phyloP scores from a whole-genome alignment of 768 basidiomycete genomes.

The Amanita exitialis region DNA sequence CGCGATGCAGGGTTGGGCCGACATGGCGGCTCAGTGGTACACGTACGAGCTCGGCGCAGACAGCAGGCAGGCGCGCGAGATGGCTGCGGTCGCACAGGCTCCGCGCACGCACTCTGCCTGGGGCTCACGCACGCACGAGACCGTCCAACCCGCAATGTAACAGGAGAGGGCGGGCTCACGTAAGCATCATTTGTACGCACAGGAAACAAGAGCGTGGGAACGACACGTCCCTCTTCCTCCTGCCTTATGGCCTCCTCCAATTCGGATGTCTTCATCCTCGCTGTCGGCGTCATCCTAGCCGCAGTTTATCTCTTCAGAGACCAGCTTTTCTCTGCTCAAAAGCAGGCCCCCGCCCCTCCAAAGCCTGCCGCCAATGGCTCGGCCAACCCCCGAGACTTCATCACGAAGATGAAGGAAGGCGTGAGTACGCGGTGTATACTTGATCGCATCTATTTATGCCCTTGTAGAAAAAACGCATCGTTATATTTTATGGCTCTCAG shows the following conservation, averaged over 20 bases:
- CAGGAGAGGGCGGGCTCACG: background rate
- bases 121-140: conserved; percentile 27
- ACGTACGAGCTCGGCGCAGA: conserved; percentile 45
- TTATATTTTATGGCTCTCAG: conserved; percentile 98
- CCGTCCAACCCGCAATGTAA: conserved; percentile 27
- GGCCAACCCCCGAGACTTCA: conserved; percentile 89
- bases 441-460: background rate
- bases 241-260: conserved; percentile 48
- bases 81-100: conserved; percentile 19
- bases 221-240: conserved; percentile 10
- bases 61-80: conserved; percentile 34
- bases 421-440: conserved; percentile 38
- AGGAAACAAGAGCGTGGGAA: background rate
- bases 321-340: conserved; percentile 61
- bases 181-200: too few species aligned
- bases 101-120: conserved; percentile 39
- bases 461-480: conserved; percentile 84
- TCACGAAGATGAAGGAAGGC: conserved; percentile 87
- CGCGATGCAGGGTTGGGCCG: conserved; percentile 42
- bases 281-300: conserved; percentile 66
- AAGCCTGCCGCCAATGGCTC: conserved; percentile 51
- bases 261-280: conserved; percentile 66
- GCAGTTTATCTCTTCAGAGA: conserved; percentile 79
- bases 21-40: conserved; percentile 42
- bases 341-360: conserved; percentile 32